Conservation (phyloP, 202 grass and related monocot species). For the Bolboschoenoplectus hybrid region DNA sequence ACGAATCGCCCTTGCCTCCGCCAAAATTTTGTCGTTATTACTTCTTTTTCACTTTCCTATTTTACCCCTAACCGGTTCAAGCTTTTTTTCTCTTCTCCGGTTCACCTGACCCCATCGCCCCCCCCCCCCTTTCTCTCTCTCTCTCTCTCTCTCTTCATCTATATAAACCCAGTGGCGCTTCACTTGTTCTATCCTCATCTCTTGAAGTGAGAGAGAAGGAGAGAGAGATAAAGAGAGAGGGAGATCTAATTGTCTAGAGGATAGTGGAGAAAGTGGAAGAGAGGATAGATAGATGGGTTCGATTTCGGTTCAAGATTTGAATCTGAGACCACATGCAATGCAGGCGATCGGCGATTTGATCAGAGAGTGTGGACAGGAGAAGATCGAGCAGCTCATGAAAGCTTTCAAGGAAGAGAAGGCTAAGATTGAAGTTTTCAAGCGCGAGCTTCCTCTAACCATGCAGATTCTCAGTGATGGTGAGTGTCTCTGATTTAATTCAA, state of each 20-base stretch:
- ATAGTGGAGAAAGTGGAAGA: not conserved
- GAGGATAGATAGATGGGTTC: slow-evolving; percentile 55
- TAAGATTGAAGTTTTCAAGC: slow-evolving; percentile 89
- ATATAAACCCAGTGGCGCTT: slow-evolving; percentile 34
- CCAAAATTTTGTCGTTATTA: slow-evolving; percentile 31
- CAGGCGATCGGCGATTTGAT: slow-evolving; percentile 44
- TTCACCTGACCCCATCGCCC: slow-evolving; percentile 12
- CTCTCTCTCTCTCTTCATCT: not conserved
- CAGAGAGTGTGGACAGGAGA: slow-evolving; percentile 41
- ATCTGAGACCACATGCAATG: slow-evolving; percentile 55
- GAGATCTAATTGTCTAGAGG: not conserved
- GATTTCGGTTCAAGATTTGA: slow-evolving; percentile 66
- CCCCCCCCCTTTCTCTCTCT: not conserved
- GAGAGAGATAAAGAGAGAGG: not conserved
- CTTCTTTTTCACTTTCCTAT: slow-evolving; percentile 15
- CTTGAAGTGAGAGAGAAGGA: not conserved
- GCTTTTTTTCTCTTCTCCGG: slow-evolving; percentile 25
- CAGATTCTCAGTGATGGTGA: slow-evolving; percentile 71
- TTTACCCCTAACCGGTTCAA: slow-evolving; percentile 49
- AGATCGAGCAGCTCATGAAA: slow-evolving; percentile 59
- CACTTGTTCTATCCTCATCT: slow-evolving; percentile 21
- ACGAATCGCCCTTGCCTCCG: slow-evolving; percentile 41
- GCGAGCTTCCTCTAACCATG: slow-evolving; percentile 88
- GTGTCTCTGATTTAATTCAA: not conserved
- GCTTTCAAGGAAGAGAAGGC: slow-evolving; percentile 70